Percentiles rank a stretch among this genome's conserved stretches.
phyloP scores from a whole-genome alignment of 2,329 filamentous ascomycete genomes.

The Lachnellula willkommii region DNA sequence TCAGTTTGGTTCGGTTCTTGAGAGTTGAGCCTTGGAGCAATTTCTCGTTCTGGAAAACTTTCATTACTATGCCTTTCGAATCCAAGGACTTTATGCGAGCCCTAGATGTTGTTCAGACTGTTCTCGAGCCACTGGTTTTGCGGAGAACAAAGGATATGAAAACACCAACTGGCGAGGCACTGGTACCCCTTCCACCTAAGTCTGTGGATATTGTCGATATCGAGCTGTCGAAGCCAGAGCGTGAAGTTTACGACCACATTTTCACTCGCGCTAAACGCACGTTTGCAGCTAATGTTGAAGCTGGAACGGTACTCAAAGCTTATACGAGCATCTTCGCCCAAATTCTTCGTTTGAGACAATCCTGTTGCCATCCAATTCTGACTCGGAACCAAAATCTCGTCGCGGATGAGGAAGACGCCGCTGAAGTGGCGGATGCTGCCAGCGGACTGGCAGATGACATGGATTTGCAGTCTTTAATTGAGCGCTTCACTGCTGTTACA shows the following conservation, averaged over 20 bases:
- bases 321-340: conserved; percentile 98
- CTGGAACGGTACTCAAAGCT: conserved; percentile 87
- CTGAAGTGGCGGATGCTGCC: conserved; percentile 68
- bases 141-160: conserved; percentile 97
- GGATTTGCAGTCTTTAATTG: conserved; percentile 82
- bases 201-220: conserved; percentile 82
- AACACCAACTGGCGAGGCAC: conserved; percentile 73
- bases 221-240: conserved; percentile 76
- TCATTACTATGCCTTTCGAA: conserved; percentile 96
- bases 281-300: conserved; percentile 81
- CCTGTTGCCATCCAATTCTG: conserved; percentile 87
- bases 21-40: conserved; percentile 97
- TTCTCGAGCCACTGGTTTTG: conserved; percentile 91
- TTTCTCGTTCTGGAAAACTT: conserved; percentile 98
- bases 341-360: conserved; percentile 85
- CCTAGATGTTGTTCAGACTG: conserved; percentile 93
- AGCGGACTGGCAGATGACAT: conserved; percentile 90
- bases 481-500: conserved; percentile 70
- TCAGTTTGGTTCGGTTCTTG: conserved; percentile 86
- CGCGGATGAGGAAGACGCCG: conserved; percentile 81
- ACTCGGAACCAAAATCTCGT: conserved; percentile 81
- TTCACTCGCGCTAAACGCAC: conserved; percentile 76
- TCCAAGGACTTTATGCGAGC: conserved; percentile 91
- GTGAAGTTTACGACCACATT: conserved; percentile 89
- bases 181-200: conserved; percentile 79